These are phyloP conservation scores for Blastocystis hominis DNA, from an alignment of 352 stramenopile species.

Conservation along the genomic window DNA sequence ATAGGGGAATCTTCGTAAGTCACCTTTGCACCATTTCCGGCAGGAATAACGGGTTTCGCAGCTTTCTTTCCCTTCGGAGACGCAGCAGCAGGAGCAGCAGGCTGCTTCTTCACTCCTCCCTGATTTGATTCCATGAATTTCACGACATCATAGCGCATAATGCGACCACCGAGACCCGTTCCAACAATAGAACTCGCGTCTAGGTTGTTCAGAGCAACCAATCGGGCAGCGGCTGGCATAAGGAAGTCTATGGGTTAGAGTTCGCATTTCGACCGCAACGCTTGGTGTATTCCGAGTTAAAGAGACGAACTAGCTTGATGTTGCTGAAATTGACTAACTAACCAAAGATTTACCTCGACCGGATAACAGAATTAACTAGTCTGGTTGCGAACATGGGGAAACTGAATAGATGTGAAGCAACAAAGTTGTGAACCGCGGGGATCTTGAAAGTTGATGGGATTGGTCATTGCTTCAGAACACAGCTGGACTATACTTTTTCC, in stretches of 20 bases:
- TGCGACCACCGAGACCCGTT: neutral
- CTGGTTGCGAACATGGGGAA: neutral
- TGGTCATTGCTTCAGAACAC: neutral
- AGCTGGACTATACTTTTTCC: neutral
- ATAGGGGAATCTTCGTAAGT: neutral
- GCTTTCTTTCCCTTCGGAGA: neutral
- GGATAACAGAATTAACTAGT: neutral
- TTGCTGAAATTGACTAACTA: neutral
- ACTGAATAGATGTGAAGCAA: neutral
- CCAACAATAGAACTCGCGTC: neutral
- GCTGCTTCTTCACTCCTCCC: neutral
- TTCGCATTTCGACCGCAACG: neutral
- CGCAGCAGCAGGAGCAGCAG: neutral
- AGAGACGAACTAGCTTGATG: neutral
- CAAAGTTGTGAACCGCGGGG: neutral
- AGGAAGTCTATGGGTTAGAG: neutral
- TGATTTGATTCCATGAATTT: neutral
- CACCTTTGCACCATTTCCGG: neutral
- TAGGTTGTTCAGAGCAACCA: slow-evolving; percentile 38
- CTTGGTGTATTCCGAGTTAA: slow-evolving; percentile 36
- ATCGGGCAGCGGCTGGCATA: neutral
- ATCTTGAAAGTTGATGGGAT: neutral
- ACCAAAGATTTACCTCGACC: neutral
- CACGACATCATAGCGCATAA: slow-evolving; percentile 17
- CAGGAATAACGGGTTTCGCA: neutral